These are phyloP conservation scores for Neoboletus magnificus DNA, from an alignment of 768 basidiomycete genomes.

Conservation along the genomic window DNA sequence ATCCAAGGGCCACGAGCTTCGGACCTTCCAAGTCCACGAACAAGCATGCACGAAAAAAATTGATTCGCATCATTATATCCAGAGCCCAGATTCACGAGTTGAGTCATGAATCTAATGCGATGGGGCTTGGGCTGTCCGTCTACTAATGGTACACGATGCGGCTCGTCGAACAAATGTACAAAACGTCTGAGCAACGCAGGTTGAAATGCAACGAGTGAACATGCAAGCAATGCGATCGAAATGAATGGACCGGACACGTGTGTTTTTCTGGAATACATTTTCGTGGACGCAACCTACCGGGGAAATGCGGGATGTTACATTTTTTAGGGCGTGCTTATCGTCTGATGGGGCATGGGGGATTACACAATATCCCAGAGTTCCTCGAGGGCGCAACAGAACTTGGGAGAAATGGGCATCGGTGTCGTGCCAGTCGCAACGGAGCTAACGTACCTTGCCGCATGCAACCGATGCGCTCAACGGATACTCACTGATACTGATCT, in stretches of 20 bases:
- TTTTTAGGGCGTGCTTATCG: slow-evolving; percentile 5
- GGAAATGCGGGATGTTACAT: slow-evolving; percentile 11
- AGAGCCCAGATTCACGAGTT: slow-evolving; percentile 34
- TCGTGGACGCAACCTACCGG: neutral
- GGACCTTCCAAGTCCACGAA: too few species aligned
- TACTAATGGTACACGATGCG: slow-evolving; percentile 30
- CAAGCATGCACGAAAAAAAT: neutral
- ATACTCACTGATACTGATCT: slow-evolving; percentile 95
- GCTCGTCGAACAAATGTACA: slow-evolving; percentile 19
- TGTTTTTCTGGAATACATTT: slow-evolving; percentile 12
- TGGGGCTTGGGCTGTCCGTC: slow-evolving; percentile 24
- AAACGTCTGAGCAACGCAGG: slow-evolving; percentile 28
- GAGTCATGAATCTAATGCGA: slow-evolving; percentile 35
- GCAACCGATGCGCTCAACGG: slow-evolving; percentile 90
- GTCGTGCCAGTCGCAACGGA: neutral
- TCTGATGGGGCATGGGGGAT: slow-evolving; percentile 10
- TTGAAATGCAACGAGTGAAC: slow-evolving; percentile 30
- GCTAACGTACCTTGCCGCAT: slow-evolving; percentile 82
- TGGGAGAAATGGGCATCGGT: slow-evolving; percentile 2
- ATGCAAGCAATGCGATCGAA: neutral
- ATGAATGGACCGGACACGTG: slow-evolving; percentile 2
- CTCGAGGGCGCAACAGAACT: slow-evolving; percentile 92
- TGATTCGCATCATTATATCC: slow-evolving; percentile 33
- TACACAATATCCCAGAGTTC: slow-evolving; percentile 93
- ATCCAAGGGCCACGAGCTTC: neutral